A percentile compares a stretch with the other conserved stretches of the same genome.
Conservation (phyloP, 495 filamentous ascomycete species). For the Podospora pseudoanserina region DNA sequence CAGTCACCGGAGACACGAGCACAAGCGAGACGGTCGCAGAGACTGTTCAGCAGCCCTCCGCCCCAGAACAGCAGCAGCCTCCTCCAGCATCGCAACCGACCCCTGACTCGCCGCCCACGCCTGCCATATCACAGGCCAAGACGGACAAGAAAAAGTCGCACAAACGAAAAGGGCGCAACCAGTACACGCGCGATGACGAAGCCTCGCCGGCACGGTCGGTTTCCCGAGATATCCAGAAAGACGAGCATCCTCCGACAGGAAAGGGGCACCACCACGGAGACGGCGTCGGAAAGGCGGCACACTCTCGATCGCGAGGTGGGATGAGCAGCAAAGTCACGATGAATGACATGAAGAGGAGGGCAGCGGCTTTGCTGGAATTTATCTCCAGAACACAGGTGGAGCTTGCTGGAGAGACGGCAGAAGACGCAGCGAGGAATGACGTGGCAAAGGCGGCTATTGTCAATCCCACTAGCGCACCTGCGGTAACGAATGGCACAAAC, state of each 20-base stretch:
- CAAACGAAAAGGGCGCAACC: constrained; percentile 80
- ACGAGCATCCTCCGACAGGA: constrained; percentile 28
- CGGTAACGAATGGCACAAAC: background rate
- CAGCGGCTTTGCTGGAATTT: constrained; percentile 79
- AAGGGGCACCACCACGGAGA: constrained; percentile 16
- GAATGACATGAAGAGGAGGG: constrained; percentile 86
- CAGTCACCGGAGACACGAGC: constrained; percentile 18
- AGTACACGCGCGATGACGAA: constrained; percentile 76
- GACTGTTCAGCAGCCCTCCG: constrained; percentile 21
- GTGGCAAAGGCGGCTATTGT: constrained; percentile 22
- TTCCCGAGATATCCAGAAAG: constrained; percentile 57
- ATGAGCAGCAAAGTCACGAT: constrained; percentile 69
- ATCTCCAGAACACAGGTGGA: constrained; percentile 89
- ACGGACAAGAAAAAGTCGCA: constrained; percentile 42
- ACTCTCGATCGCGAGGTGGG: constrained; percentile 37
- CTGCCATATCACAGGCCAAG: constrained; percentile 21
- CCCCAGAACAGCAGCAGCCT: constrained; percentile 24
- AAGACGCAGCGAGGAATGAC: constrained; percentile 15
- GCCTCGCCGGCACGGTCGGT: constrained; percentile 64
- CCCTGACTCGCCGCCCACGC: constrained; percentile 52
- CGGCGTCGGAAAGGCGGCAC: constrained; percentile 24
- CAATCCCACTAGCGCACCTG: constrained; percentile 8
- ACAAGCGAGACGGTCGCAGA: constrained; percentile 27
- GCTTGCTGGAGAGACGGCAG: constrained; percentile 57
- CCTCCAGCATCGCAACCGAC: constrained; percentile 37